Conservation (phyloP, 768 basidiomycete genomes). For the Crepidotus variabilis region DNA sequence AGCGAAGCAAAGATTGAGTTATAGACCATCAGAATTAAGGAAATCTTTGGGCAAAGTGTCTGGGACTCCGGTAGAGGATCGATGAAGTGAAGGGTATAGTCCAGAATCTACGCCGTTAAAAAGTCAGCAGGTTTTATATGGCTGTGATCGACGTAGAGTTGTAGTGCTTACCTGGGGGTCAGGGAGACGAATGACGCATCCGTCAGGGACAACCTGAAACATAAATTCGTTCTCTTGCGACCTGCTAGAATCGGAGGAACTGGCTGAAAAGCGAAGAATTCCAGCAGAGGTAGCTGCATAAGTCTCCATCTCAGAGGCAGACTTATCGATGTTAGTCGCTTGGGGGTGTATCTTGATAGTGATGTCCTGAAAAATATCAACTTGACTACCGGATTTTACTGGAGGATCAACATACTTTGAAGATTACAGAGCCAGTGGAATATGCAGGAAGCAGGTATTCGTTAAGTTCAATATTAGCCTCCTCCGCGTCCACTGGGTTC, state of each 20-base stretch:
- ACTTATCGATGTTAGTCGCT: background rate
- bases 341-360: conserved; percentile 9
- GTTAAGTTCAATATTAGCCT: conserved; percentile 2
- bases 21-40: no score
- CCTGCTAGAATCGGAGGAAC: conserved; percentile 3
- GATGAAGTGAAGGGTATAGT: conserved; percentile 11
- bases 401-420: conserved; percentile 7
- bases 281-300: conserved; percentile 6
- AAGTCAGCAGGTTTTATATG: background rate
- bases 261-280: conserved; percentile 10
- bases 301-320: conserved; percentile 4
- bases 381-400: background rate
- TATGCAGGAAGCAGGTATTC: conserved; percentile 9
- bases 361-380: conserved; percentile 8
- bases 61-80: conserved; percentile 3
- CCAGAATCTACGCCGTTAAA: conserved; percentile 6
- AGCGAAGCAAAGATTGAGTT: no score
- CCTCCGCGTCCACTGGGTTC: background rate
- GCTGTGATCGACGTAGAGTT: background rate
- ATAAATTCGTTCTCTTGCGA: conserved; percentile 4
- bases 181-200: conserved; percentile 12
- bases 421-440: conserved; percentile 11
- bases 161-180: conserved; percentile 10
- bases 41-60: background rate
- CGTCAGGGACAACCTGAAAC: conserved; percentile 6